phyloP scores from a whole-genome alignment of 352 stramenopile species.

The Phytopythium montanum region DNA sequence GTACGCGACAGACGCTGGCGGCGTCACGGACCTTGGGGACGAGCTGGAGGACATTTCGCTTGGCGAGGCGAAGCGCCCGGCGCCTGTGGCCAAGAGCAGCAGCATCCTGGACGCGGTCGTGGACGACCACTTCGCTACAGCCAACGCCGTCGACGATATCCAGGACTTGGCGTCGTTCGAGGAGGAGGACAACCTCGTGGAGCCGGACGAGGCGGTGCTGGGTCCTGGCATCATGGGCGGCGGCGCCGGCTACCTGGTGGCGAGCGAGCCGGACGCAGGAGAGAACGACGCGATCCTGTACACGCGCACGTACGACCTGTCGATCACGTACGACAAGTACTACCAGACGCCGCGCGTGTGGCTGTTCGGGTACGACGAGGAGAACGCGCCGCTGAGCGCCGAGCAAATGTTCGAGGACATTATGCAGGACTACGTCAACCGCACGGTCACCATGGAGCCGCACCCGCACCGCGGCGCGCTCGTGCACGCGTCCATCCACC shows the following conservation, averaged over 20 bases:
- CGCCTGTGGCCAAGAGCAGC: not conserved
- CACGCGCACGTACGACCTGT: slow-evolving; percentile 97
- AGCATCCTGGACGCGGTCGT: slow-evolving; percentile 68
- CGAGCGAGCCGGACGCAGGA: slow-evolving; percentile 74
- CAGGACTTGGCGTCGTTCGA: slow-evolving; percentile 69
- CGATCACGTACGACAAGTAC: slow-evolving; percentile 99
- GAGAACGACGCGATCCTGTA: slow-evolving; percentile 89
- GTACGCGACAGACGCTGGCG: slow-evolving; percentile 40
- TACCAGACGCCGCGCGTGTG: slow-evolving; percentile 99
- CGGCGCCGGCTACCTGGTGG: slow-evolving; percentile 46
- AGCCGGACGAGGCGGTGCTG: slow-evolving; percentile 60
- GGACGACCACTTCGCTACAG: slow-evolving; percentile 56
- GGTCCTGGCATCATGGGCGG: slow-evolving; percentile 8
- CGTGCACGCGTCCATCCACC: slow-evolving; percentile 96
- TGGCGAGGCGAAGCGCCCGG: slow-evolving; percentile 11
- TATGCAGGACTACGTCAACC: slow-evolving; percentile 98
- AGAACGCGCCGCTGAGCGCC: slow-evolving; percentile 80
- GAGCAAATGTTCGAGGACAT: slow-evolving; percentile 99
- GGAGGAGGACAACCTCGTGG: slow-evolving; percentile 74
- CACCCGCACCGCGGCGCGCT: slow-evolving; percentile 91
- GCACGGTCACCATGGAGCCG: slow-evolving; percentile 98
- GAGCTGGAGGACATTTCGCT: slow-evolving; percentile 65
- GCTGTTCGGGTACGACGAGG: slow-evolving; percentile 96
- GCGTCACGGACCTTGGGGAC: slow-evolving; percentile 35
- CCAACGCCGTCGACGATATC: slow-evolving; percentile 11